Percentiles rank a stretch among this genome's conserved stretches.
Evolutionary conservation across 2,329 filamentous ascomycete genomes (phyloP).

Genomic region (Aspergillus felis): DNA sequence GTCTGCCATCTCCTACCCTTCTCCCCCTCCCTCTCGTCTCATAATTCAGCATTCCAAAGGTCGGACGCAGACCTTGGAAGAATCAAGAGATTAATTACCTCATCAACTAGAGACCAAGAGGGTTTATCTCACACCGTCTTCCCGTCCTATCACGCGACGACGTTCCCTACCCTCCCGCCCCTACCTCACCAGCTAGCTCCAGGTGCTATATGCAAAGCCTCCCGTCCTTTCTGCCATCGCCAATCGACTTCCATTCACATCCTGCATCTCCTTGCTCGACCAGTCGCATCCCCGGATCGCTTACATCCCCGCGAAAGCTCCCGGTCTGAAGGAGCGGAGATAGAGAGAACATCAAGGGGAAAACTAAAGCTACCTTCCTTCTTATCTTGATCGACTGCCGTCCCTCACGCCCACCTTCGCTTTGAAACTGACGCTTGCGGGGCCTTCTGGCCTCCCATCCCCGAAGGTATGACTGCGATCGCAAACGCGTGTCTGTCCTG

Average conservation of each 20-base stretch:
- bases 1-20: conserved; percentile 2
- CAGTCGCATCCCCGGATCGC: conserved; percentile 2
- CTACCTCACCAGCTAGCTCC: conserved; percentile 12
- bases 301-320: not conserved
- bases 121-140: conserved; percentile 1
- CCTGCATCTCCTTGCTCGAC: conserved; percentile 1
- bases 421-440: conserved; percentile 17
- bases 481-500: conserved; percentile 40
- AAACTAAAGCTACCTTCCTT: not conserved
- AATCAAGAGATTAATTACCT: not conserved
- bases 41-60: conserved; percentile 1
- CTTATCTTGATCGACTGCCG: conserved; percentile 7
- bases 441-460: conserved; percentile 22
- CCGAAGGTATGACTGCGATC: conserved; percentile 36
- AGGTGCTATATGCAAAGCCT: conserved; percentile 17
- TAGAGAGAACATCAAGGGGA: conserved; percentile 2
- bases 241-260: conserved; percentile 8
- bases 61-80: not conserved
- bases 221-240: conserved; percentile 14
- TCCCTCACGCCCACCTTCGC: conserved; percentile 10
- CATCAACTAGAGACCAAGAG: not conserved
- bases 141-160: conserved; percentile 25
- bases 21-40: not conserved
- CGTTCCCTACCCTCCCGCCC: conserved; percentile 21
- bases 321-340: not conserved